phyloP scores from a whole-genome alignment of 805 yeast species.

The Starmerella riodocensis region DNA sequence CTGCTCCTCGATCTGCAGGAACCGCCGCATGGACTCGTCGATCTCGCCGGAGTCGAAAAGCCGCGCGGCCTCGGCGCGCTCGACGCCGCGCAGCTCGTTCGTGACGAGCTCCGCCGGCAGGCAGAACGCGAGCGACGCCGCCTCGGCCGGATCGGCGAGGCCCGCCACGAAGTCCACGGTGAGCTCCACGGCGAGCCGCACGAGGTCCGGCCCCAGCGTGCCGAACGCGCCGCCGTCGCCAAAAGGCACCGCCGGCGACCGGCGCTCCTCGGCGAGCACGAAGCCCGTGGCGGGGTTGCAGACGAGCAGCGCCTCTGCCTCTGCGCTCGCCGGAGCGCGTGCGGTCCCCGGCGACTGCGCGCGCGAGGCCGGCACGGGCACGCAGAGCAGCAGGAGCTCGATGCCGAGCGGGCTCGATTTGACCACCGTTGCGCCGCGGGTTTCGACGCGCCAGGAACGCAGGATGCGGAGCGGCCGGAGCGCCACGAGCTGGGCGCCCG shows the following conservation, averaged over 20 bases:
- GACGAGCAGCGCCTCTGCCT: background rate
- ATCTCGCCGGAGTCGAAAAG: slow-evolving; percentile 8
- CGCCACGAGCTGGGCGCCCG: background rate
- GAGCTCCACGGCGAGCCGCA: background rate
- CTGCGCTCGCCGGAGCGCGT: too few relatives aligned
- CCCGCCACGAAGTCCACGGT: background rate
- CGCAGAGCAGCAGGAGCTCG: slow-evolving; percentile 3
- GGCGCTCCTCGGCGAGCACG: background rate
- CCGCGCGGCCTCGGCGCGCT: slow-evolving; percentile 8
- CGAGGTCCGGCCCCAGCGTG: background rate
- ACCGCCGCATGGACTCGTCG: slow-evolving; percentile 13
- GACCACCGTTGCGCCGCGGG: background rate
- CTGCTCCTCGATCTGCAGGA: slow-evolving; percentile 13
- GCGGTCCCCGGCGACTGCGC: too few relatives aligned
- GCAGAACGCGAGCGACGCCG: slow-evolving; percentile 12
- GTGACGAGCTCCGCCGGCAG: slow-evolving; percentile 1
- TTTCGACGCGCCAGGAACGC: background rate
- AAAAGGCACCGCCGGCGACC: too few relatives aligned
- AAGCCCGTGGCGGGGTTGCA: slow-evolving; percentile 14
- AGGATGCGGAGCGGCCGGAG: slow-evolving; percentile 1
- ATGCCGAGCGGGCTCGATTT: slow-evolving; percentile 1
- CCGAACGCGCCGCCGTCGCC: slow-evolving; percentile 1
- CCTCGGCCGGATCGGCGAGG: slow-evolving; percentile 5
- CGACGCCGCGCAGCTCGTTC: slow-evolving; percentile 5
- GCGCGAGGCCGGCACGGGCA: background rate